A percentile compares a stretch with the other conserved stretches of the same genome.
These are phyloP conservation scores for Karstenula rhodostoma DNA, from an alignment of 2,329 filamentous ascomycete species.

Conservation along the genomic window DNA sequence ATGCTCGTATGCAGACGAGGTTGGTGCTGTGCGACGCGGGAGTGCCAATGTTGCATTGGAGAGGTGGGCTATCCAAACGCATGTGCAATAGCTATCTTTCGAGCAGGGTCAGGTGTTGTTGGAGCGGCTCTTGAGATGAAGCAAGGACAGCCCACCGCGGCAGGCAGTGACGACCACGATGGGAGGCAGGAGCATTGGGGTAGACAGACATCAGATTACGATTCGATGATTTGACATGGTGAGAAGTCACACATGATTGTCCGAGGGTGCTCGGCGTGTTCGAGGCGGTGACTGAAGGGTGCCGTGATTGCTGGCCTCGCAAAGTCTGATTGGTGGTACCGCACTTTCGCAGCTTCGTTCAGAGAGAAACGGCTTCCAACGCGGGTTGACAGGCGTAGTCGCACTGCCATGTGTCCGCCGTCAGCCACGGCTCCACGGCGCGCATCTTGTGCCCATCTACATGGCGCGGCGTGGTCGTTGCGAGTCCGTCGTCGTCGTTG, in stretches of 20 bases:
- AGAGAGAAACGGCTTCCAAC: background rate
- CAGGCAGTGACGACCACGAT: constrained; percentile 11
- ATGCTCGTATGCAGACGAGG: constrained; percentile 17
- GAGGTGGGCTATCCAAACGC: constrained; percentile 21
- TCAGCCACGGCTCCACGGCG: background rate
- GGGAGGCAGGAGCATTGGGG: constrained; percentile 1
- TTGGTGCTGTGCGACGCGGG: constrained; percentile 36
- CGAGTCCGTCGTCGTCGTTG: background rate
- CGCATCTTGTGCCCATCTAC: background rate
- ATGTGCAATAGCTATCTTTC: constrained; percentile 9
- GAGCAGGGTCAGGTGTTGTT: constrained; percentile 7
- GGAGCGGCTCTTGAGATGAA: constrained; percentile 6
- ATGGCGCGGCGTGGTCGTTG: background rate
- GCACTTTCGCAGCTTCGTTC: background rate
- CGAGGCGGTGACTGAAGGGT: background rate
- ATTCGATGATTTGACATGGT: background rate
- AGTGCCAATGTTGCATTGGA: constrained; percentile 18
- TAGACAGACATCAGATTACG: background rate
- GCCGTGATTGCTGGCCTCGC: background rate
- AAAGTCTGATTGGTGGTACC: constrained; percentile 4
- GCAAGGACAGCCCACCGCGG: constrained; percentile 13
- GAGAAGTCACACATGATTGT: background rate
- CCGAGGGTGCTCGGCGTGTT: background rate
- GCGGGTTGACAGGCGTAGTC: constrained; percentile 6
- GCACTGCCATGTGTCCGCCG: background rate